phyloP scores from a whole-genome alignment of 208 protist genomes.

The Acanthamoeba healyi region DNA sequence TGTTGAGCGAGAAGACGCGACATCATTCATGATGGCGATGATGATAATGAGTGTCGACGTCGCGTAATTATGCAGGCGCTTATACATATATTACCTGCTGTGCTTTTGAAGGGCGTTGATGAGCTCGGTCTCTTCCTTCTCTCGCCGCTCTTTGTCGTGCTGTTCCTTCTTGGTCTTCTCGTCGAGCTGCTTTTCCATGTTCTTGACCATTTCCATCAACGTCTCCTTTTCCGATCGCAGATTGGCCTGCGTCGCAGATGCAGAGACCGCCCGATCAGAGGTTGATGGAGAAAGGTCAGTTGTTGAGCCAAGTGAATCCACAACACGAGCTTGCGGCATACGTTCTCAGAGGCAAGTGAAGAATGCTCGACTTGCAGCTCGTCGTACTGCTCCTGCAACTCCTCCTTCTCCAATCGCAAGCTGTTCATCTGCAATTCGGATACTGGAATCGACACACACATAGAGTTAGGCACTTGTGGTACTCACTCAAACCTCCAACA shows the following conservation, averaged over 20 bases:
- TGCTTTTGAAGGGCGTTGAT: constrained; percentile 54
- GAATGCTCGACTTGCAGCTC: constrained; percentile 59
- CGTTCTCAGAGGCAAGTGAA: constrained; percentile 49
- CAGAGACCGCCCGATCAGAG: no score
- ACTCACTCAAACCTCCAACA: no score
- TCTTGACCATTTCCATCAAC: constrained; percentile 19
- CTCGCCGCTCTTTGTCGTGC: constrained; percentile 38
- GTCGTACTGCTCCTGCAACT: constrained; percentile 22
- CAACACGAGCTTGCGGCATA: background rate
- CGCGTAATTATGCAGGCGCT: no score
- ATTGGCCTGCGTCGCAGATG: constrained; percentile 45
- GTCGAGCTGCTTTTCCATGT: constrained; percentile 49
- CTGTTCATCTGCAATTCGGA: background rate
- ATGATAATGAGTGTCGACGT: no score
- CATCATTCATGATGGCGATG: background rate
- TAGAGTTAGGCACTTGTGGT: no score
- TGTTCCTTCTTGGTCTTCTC: constrained; percentile 63
- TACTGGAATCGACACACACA: background rate
- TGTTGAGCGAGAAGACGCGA: background rate
- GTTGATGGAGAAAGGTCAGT: background rate
- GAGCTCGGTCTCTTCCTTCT: constrained; percentile 53
- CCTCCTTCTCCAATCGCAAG: constrained; percentile 38
- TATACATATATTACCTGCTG: constrained; percentile 23
- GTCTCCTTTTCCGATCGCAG: constrained; percentile 30
- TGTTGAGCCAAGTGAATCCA: background rate